Conservation (phyloP, 176 grass and related monocot genomes). For the Thinopyrum elongatum region DNA sequence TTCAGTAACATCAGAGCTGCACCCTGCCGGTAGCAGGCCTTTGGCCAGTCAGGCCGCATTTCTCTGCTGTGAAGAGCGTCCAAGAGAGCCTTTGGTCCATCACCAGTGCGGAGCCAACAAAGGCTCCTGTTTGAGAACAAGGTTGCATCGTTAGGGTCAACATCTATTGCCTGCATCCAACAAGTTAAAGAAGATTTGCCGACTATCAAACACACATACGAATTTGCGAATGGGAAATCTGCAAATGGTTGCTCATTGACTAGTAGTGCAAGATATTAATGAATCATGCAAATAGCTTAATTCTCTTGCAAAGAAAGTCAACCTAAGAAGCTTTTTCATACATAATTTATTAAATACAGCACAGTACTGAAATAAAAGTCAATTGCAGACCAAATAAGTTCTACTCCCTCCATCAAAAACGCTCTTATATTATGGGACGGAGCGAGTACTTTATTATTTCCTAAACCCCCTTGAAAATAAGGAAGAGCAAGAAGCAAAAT, state of each 20-base stretch:
- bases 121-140: neutral
- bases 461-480: neutral
- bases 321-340: neutral
- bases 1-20: neutral
- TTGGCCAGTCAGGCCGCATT: neutral
- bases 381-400: neutral
- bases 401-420: no score
- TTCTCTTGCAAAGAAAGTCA: neutral
- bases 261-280: neutral
- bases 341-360: neutral
- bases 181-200: neutral
- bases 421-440: no score
- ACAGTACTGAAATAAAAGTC: neutral
- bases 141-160: neutral
- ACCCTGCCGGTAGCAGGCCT: neutral
- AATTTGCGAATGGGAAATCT: neutral
- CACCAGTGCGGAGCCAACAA: neutral
- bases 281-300: neutral
- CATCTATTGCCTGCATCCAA: constrained; percentile 1
- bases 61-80: neutral
- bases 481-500: neutral
- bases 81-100: neutral
- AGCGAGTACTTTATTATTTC: neutral
- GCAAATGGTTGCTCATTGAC: neutral
- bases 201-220: neutral